Percentiles rank a stretch among this genome's conserved stretches.
phyloP scores from a whole-genome alignment of 495 filamentous ascomycete genomes.

The Penicillium coffeae region DNA sequence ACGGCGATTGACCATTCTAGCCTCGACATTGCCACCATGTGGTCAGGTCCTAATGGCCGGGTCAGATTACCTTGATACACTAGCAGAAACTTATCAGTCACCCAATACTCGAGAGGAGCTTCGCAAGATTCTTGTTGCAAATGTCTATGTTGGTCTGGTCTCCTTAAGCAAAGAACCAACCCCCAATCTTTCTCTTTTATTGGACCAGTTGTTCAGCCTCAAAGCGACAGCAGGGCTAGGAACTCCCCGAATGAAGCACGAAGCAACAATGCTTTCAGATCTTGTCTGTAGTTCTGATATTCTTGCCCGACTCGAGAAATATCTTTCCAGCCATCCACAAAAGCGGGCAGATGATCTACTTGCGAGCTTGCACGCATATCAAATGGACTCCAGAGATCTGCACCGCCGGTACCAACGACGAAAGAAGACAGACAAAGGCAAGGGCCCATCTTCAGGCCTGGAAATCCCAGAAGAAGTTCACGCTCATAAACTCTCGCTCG shows the following conservation, averaged over 20 bases:
- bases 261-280: slow-evolving; percentile 43
- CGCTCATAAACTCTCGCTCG: slow-evolving; percentile 74
- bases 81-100: slow-evolving; percentile 61
- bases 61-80: slow-evolving; percentile 77
- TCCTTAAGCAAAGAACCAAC: slow-evolving; percentile 61
- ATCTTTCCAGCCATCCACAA: slow-evolving; percentile 49
- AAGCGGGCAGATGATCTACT: slow-evolving; percentile 43
- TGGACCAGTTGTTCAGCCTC: slow-evolving; percentile 79
- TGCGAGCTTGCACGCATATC: slow-evolving; percentile 40
- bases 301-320: slow-evolving; percentile 46
- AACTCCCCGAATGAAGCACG: slow-evolving; percentile 32
- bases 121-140: slow-evolving; percentile 60
- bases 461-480: slow-evolving; percentile 55
- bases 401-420: slow-evolving; percentile 53
- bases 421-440: slow-evolving; percentile 66
- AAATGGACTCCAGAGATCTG: slow-evolving; percentile 45
- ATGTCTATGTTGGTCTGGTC: slow-evolving; percentile 66
- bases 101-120: slow-evolving; percentile 47
- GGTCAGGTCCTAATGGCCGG: slow-evolving; percentile 69
- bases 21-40: slow-evolving; percentile 30
- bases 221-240: slow-evolving; percentile 61
- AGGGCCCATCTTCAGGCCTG: slow-evolving; percentile 47
- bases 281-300: slow-evolving; percentile 42
- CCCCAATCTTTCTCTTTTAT: slow-evolving; percentile 65
- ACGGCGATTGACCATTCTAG: slow-evolving; percentile 38